A percentile compares a stretch with the other conserved stretches of the same genome.
Conservation (phyloP, 2,329 filamentous ascomycete species). For the Colletotrichum cordylinicola region DNA sequence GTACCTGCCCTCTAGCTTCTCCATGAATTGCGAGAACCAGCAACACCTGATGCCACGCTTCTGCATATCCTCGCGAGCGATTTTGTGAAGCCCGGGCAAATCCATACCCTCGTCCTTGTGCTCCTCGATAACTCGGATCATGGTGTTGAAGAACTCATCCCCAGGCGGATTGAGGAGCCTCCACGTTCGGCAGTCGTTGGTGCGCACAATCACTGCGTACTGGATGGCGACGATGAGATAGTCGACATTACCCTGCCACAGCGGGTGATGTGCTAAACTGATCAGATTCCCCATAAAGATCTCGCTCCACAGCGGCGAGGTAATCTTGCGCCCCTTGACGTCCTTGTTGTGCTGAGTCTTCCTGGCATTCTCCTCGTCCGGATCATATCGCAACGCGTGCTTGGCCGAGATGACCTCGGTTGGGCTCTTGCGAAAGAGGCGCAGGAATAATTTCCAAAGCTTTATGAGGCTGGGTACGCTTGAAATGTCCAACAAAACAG, state of each 20-base stretch:
- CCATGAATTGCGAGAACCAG: background rate
- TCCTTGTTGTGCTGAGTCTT: no score
- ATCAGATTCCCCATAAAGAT: background rate
- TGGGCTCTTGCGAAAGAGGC: background rate
- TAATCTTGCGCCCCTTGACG: no score
- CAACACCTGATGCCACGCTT: background rate
- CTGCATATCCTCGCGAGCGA: background rate
- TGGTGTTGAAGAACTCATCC: background rate
- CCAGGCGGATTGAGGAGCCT: background rate
- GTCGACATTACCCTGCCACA: background rate
- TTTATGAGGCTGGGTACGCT: no score
- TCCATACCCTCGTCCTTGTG: background rate
- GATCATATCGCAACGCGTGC: background rate
- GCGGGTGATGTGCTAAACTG: background rate
- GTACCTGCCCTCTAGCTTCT: background rate
- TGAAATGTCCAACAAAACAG: no score
- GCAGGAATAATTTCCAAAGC: background rate
- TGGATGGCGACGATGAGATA: background rate
- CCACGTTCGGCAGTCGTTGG: background rate
- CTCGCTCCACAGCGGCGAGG: background rate
- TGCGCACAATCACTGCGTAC: background rate
- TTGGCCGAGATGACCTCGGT: background rate
- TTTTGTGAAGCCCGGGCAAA: background rate
- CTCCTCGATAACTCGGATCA: background rate
- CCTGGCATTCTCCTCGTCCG: no score